Base-by-base conservation (phyloP, 345 rosid genomes). In the Citropsis articulata region DNA sequence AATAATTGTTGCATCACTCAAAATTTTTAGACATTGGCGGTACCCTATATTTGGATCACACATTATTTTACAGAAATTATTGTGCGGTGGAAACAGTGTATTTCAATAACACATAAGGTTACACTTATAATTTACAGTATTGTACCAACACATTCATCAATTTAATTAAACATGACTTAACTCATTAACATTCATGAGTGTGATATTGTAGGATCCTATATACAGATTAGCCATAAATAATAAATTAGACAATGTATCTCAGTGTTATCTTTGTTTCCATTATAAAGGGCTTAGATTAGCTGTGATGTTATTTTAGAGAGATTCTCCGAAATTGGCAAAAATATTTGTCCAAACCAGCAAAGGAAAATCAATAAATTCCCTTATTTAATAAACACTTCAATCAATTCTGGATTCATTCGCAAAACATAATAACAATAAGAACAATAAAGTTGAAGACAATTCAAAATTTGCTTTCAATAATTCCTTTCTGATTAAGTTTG, bases 291-390 rank as follows among this genome's bases (percentile, higher is more conserved):
- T 69, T 48, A 48, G 28, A 70, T 50, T 48, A 7, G 56, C 73
- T 28, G 67, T 63, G 6, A 30, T 63, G 21, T 30, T 45, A 13
- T 45, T 30, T 61, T 30, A 13, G 35, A 16, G 38, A 28, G 67
- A 63, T 30, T 63, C 9, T 28, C 67, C 9, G 6, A 27, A 64
- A 31, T 18, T 64, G 68, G 38, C 31, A 16, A 64, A 64, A 30
- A 14, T 64, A 31, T 30, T 64, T 64, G 40, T 31, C 35, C 24
- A 65, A 65, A 65, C 33, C 5, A 31, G 13, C 21, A 9, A 18
- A 65, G 68, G 68, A 33, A 33, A 65, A 31, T 65, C 42, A 50
- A 28, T 70, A 28, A 48, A 28, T 70, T 70, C 60, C 73, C 60
- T 27, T 50, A 50, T 27, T 50, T 19, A 50, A 30, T 30, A 70